These are phyloP conservation scores for Colletotrichum sp. DNA, from an alignment of 2,329 filamentous ascomycete species.

Conservation along the genomic window DNA sequence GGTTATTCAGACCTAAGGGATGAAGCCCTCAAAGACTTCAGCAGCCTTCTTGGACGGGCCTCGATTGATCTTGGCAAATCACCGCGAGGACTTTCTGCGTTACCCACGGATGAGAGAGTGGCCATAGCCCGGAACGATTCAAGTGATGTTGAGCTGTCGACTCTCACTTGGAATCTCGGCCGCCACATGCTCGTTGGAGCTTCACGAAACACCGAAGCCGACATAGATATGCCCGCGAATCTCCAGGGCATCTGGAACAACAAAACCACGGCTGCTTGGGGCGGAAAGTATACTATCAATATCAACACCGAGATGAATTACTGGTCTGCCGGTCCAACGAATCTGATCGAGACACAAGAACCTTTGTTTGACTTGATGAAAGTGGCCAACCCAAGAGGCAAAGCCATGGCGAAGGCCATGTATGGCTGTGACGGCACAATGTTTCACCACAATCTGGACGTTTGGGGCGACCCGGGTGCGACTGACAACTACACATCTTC, in stretches of 20 bases:
- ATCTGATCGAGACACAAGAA: slow-evolving; percentile 39
- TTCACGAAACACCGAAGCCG: slow-evolving; percentile 24
- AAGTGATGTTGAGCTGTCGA: slow-evolving; percentile 29
- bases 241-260: slow-evolving; percentile 42
- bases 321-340: slow-evolving; percentile 37
- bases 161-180: slow-evolving; percentile 35
- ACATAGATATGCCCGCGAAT: slow-evolving; percentile 32
- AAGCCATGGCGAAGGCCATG: slow-evolving; percentile 37
- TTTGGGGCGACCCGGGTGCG: slow-evolving; percentile 43
- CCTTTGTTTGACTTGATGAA: slow-evolving; percentile 44
- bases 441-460: slow-evolving; percentile 43
- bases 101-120: slow-evolving; percentile 6
- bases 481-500: slow-evolving; percentile 30
- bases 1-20: slow-evolving; percentile 19
- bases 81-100: slow-evolving; percentile 2
- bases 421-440: slow-evolving; percentile 42
- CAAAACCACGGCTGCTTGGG: slow-evolving; percentile 38
- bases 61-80: slow-evolving; percentile 22
- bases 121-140: slow-evolving; percentile 17
- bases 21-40: slow-evolving; percentile 26
- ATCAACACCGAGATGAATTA: slow-evolving; percentile 49
- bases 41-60: slow-evolving; percentile 24
- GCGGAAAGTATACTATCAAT: slow-evolving; percentile 47
- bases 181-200: slow-evolving; percentile 34
- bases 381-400: slow-evolving; percentile 33